A percentile compares a stretch with the other conserved stretches of the same genome.
phyloP scores from a whole-genome alignment of 2,329 filamentous ascomycete genomes.

The Verticillium longisporum region DNA sequence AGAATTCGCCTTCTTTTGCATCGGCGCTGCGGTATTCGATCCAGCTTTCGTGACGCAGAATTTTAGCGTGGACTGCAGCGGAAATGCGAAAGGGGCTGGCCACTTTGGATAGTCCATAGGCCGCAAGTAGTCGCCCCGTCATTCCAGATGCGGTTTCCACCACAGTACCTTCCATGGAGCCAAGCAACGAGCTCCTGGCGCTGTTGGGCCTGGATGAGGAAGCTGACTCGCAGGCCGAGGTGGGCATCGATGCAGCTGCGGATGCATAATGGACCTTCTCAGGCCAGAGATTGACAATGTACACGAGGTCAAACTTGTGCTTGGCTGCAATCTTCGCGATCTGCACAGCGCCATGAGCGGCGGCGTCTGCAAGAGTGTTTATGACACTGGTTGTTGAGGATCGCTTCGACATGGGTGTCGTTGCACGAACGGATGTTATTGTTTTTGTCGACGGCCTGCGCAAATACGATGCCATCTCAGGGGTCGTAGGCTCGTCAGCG shows the following conservation, averaged over 20 bases:
- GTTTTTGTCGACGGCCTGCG: not conserved
- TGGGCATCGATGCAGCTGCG: not conserved
- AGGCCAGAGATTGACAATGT: conserved; percentile 54
- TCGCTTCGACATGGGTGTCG: conserved; percentile 3
- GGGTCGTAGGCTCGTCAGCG: not conserved
- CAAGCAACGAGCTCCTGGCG: conserved; percentile 5
- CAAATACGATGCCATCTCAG: not conserved
- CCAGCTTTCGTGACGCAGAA: conserved; percentile 43
- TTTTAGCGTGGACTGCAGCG: conserved; percentile 39
- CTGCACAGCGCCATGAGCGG: conserved; percentile 20
- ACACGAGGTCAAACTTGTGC: conserved; percentile 52
- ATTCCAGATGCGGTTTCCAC: conserved; percentile 18
- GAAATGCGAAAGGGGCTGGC: conserved; percentile 46
- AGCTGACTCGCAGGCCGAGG: conserved; percentile 11
- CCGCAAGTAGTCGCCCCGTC: conserved; percentile 46
- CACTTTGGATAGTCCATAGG: conserved; percentile 45
- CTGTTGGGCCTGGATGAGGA: conserved; percentile 1
- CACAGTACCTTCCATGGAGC: conserved; percentile 7
- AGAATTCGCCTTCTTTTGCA: conserved; percentile 35
- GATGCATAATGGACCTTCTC: conserved; percentile 15
- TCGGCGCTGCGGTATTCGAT: conserved; percentile 42
- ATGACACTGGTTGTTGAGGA: conserved; percentile 4
- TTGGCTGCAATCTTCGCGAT: conserved; percentile 47
- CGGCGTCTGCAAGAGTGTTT: conserved; percentile 5
- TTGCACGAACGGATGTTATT: not conserved